Base-by-base conservation (phyloP, 2,329 filamentous ascomycete species). In the Amauroascus niger region DNA sequence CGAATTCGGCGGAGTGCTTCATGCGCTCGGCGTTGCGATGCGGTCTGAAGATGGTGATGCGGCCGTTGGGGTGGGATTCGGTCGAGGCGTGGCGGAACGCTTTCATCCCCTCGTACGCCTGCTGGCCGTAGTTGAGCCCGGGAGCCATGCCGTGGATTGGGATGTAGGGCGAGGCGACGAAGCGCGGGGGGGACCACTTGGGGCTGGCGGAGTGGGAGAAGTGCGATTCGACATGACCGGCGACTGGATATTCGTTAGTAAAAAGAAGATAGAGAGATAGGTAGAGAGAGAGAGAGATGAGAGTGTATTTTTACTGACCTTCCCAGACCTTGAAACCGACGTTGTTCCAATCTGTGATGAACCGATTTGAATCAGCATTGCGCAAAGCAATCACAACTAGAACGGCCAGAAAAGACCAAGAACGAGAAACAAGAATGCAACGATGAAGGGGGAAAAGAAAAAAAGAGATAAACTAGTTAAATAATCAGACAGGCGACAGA, bases 31-130 rank as follows among this genome's bases (percentile, higher is more conserved):
- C 93, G 69, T 97, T 97, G 66, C 84, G 82, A 64, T 84, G 79
- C 0, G 91, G 87, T 3, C 91, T 86, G 81, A 97, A 97, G 69
- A 97, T 81, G 67, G 83, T 81, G 73, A 97, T 90, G 56, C 73
- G 71, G 56, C 76, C 67, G 68, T 86, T 81, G 55, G 79, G 55
- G n/a, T 54, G 47, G 14, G 53, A 43, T 9, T 51, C 35, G 18
- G 57, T 54, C 16, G 88, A 86, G 1, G 78, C 76, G 53, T 69
- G 66, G 58, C 91, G 88, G 79, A 96, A 96, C 53, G 91, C 90
- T 72, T 97, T 97, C 68, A 97, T 82, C n/a, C 93, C 93, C 70
- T 98, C 93, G 76, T 95, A 98, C 64, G 88, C 91, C 74, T 97
- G 93, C 68, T 95, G 89, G 55, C 91, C 89, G 70, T 98, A 98